Evolutionary conservation across 2,329 filamentous ascomycete species (phyloP).

Genomic region (Penicillium sumatraense): DNA sequence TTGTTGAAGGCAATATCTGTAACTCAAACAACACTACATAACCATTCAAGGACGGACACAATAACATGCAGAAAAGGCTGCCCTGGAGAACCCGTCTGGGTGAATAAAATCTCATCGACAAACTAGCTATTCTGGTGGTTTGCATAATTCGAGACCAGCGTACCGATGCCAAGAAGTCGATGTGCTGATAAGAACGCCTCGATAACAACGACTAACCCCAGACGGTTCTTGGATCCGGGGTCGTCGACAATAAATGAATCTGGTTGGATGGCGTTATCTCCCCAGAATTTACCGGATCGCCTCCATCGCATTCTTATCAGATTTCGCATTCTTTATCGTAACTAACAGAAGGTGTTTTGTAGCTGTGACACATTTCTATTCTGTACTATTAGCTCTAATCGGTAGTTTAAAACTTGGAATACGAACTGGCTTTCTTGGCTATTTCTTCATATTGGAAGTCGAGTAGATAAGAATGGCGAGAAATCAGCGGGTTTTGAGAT

Average conservation of each 20-base stretch:
- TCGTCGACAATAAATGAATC: background rate
- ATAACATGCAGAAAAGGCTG: no score
- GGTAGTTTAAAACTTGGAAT: background rate
- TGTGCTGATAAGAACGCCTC: background rate
- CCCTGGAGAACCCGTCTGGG: no score
- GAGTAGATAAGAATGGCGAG: background rate
- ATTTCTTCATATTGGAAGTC: background rate
- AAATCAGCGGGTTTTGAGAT: background rate
- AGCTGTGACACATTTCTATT: background rate
- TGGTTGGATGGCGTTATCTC: constrained; percentile 20
- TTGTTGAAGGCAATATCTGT: no score
- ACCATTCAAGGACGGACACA: no score
- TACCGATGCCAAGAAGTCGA: background rate
- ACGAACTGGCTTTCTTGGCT: background rate
- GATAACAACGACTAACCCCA: constrained; percentile 21
- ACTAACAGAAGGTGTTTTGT: background rate
- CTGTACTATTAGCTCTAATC: background rate
- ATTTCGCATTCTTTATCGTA: background rate
- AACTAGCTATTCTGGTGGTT: no score
- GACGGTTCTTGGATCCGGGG: constrained; percentile 22
- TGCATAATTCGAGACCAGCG: no score
- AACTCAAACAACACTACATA: no score
- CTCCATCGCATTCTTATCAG: constrained; percentile 13
- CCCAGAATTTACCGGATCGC: background rate
- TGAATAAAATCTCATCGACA: no score